Evolutionary conservation across 495 filamentous ascomycete genomes (phyloP), one percentile per base, ranked within the genome.

Genomic region (Filosporella fistucella): DNA sequence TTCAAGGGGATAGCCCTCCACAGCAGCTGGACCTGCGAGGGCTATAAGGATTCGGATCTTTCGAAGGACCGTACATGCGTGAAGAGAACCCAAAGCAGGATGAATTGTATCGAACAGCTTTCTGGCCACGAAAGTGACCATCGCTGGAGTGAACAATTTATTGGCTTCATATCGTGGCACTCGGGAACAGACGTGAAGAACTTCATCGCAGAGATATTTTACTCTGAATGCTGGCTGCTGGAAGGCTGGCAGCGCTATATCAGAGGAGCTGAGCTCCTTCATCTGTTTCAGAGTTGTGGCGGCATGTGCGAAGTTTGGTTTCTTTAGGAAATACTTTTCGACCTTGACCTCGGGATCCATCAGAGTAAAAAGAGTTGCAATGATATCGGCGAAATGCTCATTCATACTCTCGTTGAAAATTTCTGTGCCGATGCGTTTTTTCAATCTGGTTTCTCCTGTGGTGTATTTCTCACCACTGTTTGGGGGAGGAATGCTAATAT

Each of bases 181-280:
- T 35, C 85, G 76, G 49, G 74, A 77, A 64, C 87, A 95, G 20
- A 97, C 65, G 51, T 88, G 80, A 9, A 83, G 70, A 22, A 96
- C 75, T 52, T 91, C 78, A 47, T 82, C 78, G 7, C 82, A 60
- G 5, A 97, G 65, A 57, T 83, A 86, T 45, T 82, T 87, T 14
- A 81, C 80, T 52, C 76, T 84, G 67, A 96, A 97, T 25, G 78
- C 86, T 13, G 93, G 93, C 52, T 95, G 88, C 54, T 95, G 88
- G 44, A 82, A 86, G 6, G 81, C 65, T 5, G 88, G 82, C 7
- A 96, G 64, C 8, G 59, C 59, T 22, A 66, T 73, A 8, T 68
- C 64, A 16, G 89, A 84, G 46, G 75, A 61, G 42, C 83, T 80
- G 46, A 80, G 79, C 14, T 61, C 61, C 45, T 77, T 78, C 49